Evolutionary conservation across 345 rosid genomes (phyloP), one percentile per base, ranked within the genome.

Genomic region (Camelina sativa): DNA sequence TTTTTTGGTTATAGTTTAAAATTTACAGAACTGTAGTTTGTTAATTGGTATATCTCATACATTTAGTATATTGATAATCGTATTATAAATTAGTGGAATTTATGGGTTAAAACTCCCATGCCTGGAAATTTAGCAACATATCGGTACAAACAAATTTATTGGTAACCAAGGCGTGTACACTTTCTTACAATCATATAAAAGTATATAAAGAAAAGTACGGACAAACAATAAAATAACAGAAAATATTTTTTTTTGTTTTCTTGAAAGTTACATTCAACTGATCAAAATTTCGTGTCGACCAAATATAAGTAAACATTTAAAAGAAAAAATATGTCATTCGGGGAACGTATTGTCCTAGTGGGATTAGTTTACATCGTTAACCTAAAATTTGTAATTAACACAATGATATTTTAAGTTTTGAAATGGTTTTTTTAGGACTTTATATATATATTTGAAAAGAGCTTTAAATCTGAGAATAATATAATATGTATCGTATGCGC

Each of bases 251-350:
- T 16, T 47, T 63, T 19, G n/a, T 65, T 58, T 52, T 68, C 44
- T 15, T 34, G 69, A 60, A 61, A 75, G 74, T 61, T 60, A 41
- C 63, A 68, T 41, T 34, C 34, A 75, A 52, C 67, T 41, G 16
- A 52, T 35, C 10, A 38, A 58, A 23, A 47, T 11, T 65, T 74
- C 51, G 34, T 66, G 72, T 65, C 61, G 73, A 50, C 46, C 32
- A 66, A 50, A 30, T 17, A 17, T 66, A 48, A 59, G 7, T 34
- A 20, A 28, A 58, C 38, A 38, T 37, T 16, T 12, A 12, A 9
- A 41, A 65, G 6, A 47, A 34, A 34, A 64, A 40, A 6, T 15
- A 52, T 40, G 48, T 20, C 63, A 30, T 38, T n/a, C 9, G 19
- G 28, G 23, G 25, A 48, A 62, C 43, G 12, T 58, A 8, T 30